Evolutionary conservation across 1,139 yeast genomes (phyloP).

Genomic region (Sugiyamaella neomexicana): DNA sequence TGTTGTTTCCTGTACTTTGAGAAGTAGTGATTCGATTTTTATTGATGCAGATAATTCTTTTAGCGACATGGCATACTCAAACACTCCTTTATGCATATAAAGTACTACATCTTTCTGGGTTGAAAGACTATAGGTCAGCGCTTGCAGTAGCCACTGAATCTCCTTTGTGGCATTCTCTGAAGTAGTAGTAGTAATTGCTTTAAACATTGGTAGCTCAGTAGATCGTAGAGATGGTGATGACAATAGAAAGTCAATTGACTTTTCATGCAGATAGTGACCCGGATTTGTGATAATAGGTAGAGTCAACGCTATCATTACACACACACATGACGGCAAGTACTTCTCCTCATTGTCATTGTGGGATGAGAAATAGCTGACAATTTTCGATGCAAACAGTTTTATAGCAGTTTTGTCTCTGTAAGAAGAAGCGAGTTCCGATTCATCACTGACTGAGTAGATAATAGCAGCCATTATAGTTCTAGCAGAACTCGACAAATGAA

Average conservation of each 20-base stretch:
- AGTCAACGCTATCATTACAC: constrained; percentile 53
- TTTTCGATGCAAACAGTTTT: constrained; percentile 60
- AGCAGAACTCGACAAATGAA: constrained; percentile 6
- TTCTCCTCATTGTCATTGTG: constrained; percentile 28
- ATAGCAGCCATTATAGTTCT: constrained; percentile 12
- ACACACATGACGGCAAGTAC: constrained; percentile 44
- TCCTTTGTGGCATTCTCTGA: constrained; percentile 61
- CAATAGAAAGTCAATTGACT: constrained; percentile 46
- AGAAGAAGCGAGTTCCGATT: constrained; percentile 20
- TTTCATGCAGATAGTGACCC: constrained; percentile 70
- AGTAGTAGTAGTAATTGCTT: constrained; percentile 47
- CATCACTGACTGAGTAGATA: constrained; percentile 13
- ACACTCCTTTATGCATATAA: constrained; percentile 52
- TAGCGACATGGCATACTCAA: constrained; percentile 68
- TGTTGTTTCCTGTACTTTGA: constrained; percentile 53
- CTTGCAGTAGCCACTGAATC: constrained; percentile 63
- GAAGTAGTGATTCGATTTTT: constrained; percentile 47
- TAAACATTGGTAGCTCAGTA: constrained; percentile 66
- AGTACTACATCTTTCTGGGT: constrained; percentile 53
- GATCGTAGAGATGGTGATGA: constrained; percentile 55
- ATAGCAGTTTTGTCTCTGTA: constrained; percentile 63
- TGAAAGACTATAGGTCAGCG: constrained; percentile 49
- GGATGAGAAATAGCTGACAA: constrained; percentile 50
- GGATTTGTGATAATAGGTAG: constrained; percentile 63
- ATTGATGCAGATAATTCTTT: constrained; percentile 18